phyloP scores from a whole-genome alignment of 2,329 filamentous ascomycete species.

The Sporothrix pallida region DNA sequence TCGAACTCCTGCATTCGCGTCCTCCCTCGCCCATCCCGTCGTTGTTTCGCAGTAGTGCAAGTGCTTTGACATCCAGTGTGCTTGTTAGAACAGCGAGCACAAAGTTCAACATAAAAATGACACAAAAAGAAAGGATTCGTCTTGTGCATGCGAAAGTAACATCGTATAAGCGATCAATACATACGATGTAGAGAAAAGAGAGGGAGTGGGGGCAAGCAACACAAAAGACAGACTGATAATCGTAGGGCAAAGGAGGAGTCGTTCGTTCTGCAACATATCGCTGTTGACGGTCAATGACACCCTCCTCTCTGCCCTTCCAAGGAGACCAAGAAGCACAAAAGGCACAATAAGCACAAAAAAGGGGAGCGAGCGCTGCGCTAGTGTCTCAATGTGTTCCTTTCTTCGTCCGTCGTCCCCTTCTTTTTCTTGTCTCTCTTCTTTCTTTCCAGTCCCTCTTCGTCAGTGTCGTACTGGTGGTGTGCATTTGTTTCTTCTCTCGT shows the following conservation, averaged over 20 bases:
- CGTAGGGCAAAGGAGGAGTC: neutral
- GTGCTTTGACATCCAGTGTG: slow-evolving; percentile 6
- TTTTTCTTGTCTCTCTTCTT: neutral
- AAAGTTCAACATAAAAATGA: neutral
- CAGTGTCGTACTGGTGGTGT: neutral
- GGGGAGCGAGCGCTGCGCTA: slow-evolving; percentile 21
- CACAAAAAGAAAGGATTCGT: slow-evolving; percentile 2
- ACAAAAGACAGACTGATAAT: neutral
- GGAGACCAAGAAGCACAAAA: neutral
- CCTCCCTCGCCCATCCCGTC: neutral
- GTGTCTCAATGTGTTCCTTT: slow-evolving; percentile 4
- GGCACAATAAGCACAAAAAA: neutral
- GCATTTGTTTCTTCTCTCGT: slow-evolving; percentile 4
- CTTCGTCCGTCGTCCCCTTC: neutral
- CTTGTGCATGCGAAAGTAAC: slow-evolving; percentile 1
- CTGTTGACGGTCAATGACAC: neutral
- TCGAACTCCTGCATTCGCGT: neutral
- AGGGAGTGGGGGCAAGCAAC: neutral
- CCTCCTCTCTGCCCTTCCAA: neutral
- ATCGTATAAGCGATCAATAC: neutral
- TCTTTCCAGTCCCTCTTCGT: neutral
- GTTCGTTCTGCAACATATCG: neutral
- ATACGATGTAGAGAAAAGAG: neutral
- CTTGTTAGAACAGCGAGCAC: neutral
- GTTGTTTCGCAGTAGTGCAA: neutral